Conservation (phyloP, 2,329 filamentous ascomycete genomes). For the Fusarium burgessii region DNA sequence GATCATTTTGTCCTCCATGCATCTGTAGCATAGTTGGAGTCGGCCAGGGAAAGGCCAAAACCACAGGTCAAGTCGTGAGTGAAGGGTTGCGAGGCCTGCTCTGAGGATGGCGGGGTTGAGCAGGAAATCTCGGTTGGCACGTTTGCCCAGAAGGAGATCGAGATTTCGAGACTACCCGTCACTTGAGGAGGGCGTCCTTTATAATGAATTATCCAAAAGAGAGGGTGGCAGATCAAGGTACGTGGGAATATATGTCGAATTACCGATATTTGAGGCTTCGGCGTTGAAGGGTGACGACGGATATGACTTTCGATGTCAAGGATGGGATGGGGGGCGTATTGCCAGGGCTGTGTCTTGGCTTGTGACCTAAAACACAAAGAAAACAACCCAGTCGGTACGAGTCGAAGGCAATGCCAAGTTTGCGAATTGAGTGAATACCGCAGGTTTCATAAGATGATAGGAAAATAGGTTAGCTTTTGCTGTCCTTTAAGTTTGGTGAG, state of each 20-base stretch:
- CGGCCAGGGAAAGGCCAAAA: slow-evolving; percentile 42
- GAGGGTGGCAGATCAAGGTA: background rate
- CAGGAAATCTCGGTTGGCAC: slow-evolving; percentile 45
- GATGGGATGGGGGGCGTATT: slow-evolving; percentile 14
- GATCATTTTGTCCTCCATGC: slow-evolving; percentile 57
- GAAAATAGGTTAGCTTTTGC: background rate
- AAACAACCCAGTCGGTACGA: slow-evolving; percentile 25
- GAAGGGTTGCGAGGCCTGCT: slow-evolving; percentile 34
- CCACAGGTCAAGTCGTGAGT: slow-evolving; percentile 32
- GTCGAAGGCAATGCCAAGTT: slow-evolving; percentile 5
- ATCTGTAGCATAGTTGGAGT: slow-evolving; percentile 58
- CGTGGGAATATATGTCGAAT: slow-evolving; percentile 23
- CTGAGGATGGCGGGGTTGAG: slow-evolving; percentile 44
- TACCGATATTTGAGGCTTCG: slow-evolving; percentile 34
- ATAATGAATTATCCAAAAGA: slow-evolving; percentile 16
- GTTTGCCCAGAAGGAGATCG: slow-evolving; percentile 28
- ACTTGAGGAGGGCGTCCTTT: slow-evolving; percentile 17
- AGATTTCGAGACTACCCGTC: slow-evolving; percentile 27
- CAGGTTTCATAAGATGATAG: background rate
- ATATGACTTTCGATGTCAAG: slow-evolving; percentile 28
- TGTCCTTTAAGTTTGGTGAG: background rate
- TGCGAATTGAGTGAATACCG: background rate
- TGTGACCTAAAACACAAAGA: slow-evolving; percentile 40
- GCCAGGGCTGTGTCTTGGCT: slow-evolving; percentile 36
- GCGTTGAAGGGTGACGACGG: slow-evolving; percentile 28